Evolutionary conservation across 371 early-diverging fungal species (phyloP), one percentile per base, ranked within the genome.

Genomic region (Apophysomyces elegans): DNA sequence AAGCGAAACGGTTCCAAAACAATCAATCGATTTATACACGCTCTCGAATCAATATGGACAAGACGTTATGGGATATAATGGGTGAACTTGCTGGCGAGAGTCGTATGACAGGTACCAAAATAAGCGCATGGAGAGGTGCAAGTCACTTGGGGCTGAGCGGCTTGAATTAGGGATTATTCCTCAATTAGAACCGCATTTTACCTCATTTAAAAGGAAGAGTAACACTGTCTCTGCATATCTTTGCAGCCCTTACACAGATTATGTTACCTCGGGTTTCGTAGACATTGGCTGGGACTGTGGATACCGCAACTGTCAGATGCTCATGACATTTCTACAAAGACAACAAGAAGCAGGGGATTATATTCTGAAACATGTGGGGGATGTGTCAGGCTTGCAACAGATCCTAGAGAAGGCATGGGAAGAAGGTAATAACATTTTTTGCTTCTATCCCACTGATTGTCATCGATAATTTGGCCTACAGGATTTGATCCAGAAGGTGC

Each of bases 221-320:
- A 78, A 69, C 14, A 80, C 78, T 1, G 54, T 66, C 8, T 56
- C 70, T 38, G 80, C 77, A 2, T 74, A 80, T 14, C 63, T 87
- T 2, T 80, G 84, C 59, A 83, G 79, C 62, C 73, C 78, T 0
- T 60, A 59, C 7, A 85, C 85, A 5, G 84, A 79, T 39, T 75
- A 83, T 43, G 67, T 83, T 26, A 70, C 76, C 7, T 75, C 83
- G 13, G 84, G 79, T 0, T 61, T 78, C 8, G 59, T 77, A 18
- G 91, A 90, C 64, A 76, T 84, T n/a, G 87, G 86, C 9, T 93
- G 90, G 90, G 90, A 88, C 0, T 93, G 93, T 63, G 93, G 93
- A 3, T 93, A 93, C 66, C 80, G 91, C 8, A 91, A 91, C 64
- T 79, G 85, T 37, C 91, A 90, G 61, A 91, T 90, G 88, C 65